Evolutionary conservation across 805 yeast genomes (phyloP), one percentile per base, ranked within the genome.

Genomic region (Kuraishia molischiana): DNA sequence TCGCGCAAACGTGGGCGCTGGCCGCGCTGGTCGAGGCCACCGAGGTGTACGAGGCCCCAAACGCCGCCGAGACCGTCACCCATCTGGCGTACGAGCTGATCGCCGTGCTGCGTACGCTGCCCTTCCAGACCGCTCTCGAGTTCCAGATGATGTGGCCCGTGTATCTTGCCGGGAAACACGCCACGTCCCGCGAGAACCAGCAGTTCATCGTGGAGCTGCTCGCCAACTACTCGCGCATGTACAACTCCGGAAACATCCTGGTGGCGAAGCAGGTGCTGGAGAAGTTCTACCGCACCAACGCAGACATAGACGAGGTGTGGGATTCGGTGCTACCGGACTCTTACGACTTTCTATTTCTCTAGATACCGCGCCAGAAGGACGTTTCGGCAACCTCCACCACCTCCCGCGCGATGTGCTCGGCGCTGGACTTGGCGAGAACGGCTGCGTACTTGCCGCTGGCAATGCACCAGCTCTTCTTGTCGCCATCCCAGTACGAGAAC

Each of bases 401-500:
- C 18, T 33, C 14, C 18, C 14, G 13, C n/a, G 5, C 14, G 15
- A 20, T n/a, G 18, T 19, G n/a, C 11, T 33, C 35, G 9, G 35
- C 24, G 11, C 28, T 20, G 17, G 28, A 20, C 5, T 15, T 54
- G 36, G 76, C 78, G 18, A 72, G 68, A 32, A 61, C 56, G 8
- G 69, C 69, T n/a, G 59, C 54, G 53, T 76, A 77, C 8, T 56
- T 58, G 37, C 75, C 84, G 38, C 59, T 58, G 48, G 71, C 76
- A 14, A 64, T 54, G 38, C 64, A 57, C 83, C 83, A 77, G 43
- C 65, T 53, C 45, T 62, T 52, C 38, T 57, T 56, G 44, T 62
- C 63, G 37, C 61, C 72, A 42, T 77, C 72, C 57, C 67, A 78
- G 58, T 58, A 75, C 0, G 81, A 74, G 9, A 72, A 61, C 19